These are phyloP conservation scores for Saccharomycopsis vini DNA, from an alignment of 805 yeast species.

Conservation along the genomic window DNA sequence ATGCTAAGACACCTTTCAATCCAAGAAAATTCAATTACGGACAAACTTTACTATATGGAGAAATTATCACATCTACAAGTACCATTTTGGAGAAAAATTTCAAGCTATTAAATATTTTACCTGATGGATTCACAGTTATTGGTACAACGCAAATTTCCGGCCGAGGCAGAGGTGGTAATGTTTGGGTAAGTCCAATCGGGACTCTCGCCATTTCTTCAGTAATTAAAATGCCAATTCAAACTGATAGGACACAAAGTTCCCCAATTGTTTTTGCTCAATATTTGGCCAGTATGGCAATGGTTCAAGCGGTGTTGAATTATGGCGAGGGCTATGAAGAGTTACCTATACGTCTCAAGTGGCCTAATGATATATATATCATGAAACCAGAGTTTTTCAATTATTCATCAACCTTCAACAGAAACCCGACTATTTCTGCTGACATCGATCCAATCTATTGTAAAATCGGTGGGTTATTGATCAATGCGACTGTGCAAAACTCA, in stretches of 20 bases:
- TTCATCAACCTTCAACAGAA: conserved; percentile 4
- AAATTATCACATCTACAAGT: conserved; percentile 84
- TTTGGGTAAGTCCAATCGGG: conserved; percentile 93
- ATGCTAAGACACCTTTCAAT: conserved; percentile 21
- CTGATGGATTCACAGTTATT: conserved; percentile 56
- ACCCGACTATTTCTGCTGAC: conserved; percentile 29
- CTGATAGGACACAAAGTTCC: conserved; percentile 37
- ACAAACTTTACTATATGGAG: conserved; percentile 61
- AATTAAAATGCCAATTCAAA: conserved; percentile 45
- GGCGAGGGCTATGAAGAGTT: conserved; percentile 60
- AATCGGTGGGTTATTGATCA: conserved; percentile 77
- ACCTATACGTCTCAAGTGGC: conserved; percentile 90
- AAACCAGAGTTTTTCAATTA: conserved; percentile 44
- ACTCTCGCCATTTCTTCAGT: conserved; percentile 76
- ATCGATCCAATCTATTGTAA: conserved; percentile 63
- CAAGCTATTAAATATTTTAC: conserved; percentile 45
- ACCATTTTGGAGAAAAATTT: conserved; percentile 69
- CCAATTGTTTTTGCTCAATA: conserved; percentile 83
- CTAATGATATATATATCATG: conserved; percentile 79
- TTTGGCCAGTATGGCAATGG: conserved; percentile 70
- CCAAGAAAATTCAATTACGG: conserved; percentile 39
- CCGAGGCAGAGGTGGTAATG: conserved; percentile 88
- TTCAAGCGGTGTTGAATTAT: conserved; percentile 64
- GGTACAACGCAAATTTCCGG: conserved; percentile 88
- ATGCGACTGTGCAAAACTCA: conserved; percentile 56